Evolutionary conservation across 495 filamentous ascomycete species (phyloP).

Genomic region (Talaromyces thailandensis): DNA sequence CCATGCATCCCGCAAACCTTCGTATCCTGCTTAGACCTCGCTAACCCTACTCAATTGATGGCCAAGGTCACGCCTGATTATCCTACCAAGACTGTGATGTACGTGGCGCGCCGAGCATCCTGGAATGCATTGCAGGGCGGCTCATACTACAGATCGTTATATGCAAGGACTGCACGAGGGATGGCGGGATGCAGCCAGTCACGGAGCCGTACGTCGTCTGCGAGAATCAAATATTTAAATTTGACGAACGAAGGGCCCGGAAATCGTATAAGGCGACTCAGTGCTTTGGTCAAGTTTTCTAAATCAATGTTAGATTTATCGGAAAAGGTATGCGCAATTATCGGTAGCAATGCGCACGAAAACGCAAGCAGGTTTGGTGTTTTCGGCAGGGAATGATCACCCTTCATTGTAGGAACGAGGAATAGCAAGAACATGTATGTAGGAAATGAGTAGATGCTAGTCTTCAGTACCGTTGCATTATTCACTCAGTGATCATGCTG

Average conservation of each 20-base stretch:
- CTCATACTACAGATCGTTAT: not conserved
- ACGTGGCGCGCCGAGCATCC: conserved; percentile 3
- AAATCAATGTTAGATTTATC: not conserved
- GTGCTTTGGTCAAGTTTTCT: not conserved
- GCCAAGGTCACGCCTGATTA: not conserved
- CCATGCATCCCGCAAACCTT: not conserved
- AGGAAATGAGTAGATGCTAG: not conserved
- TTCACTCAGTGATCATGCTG: not conserved
- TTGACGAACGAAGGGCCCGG: not conserved
- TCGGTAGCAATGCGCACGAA: not conserved
- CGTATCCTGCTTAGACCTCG: not conserved
- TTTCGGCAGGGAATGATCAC: not conserved
- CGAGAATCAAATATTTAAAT: not conserved
- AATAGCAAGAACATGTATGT: not conserved
- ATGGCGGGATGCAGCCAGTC: not conserved
- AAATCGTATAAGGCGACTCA: not conserved
- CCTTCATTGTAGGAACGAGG: not conserved
- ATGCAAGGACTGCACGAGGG: conserved; percentile 7
- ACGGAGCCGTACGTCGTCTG: not conserved
- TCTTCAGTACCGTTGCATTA: not conserved
- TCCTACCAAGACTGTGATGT: not conserved
- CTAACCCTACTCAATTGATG: not conserved
- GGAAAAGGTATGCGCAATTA: not conserved
- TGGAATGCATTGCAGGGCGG: conserved; percentile 4
- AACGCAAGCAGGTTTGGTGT: not conserved